Base-by-base conservation (phyloP, 1,284 basidiomycete species). In the Agaricales sp. region DNA sequence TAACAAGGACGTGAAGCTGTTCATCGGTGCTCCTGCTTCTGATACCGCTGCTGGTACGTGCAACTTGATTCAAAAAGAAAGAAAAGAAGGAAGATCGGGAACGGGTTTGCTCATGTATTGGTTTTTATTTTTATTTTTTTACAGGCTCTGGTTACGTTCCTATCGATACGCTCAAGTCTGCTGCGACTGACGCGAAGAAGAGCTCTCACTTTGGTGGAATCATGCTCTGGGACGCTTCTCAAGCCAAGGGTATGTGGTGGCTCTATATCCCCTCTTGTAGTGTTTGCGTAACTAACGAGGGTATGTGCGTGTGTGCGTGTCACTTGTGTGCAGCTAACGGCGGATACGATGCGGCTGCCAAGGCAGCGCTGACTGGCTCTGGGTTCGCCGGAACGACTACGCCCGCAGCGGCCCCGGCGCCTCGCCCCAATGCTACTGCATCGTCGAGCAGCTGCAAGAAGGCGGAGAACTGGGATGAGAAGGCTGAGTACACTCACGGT, bases 151-250 rank as follows among this genome's bases (percentile, higher is more conserved):
- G 80, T 6, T 82, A 73, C 55, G 75, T 78, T 37, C 65, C 67
- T 50, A 63, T 70, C 3, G 62, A 63, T 12, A 70, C 70, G 3
- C 62, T 82, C 25, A 66, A 63, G 2, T 61, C 56, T 47, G 72
- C 80, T 49, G 67, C 73, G 3, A 56, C 63, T 39, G 55, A 67
- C 49, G 75, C 70, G 2, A 68, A 70, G 41, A 56, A 65, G 13
- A 60, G 71, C 51, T 78, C 81, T 13, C 80, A 78, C 1, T 85
- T 84, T 53, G 80, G 82, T 14, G 82, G 82, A 22, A 75, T 84
- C 14, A 85, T 83, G 80, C 59, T 86, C 43, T 86, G 81, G 81
- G 82, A 82, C 59, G 75, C 73, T 37, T 82, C 80, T 41, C 80
- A 84, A 61, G 81, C 82, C 12, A 81, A 76, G 54, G 72, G 79